Base-by-base conservation (phyloP, 1,139 yeast species). In the Trichomonascaceae sp. region DNA sequence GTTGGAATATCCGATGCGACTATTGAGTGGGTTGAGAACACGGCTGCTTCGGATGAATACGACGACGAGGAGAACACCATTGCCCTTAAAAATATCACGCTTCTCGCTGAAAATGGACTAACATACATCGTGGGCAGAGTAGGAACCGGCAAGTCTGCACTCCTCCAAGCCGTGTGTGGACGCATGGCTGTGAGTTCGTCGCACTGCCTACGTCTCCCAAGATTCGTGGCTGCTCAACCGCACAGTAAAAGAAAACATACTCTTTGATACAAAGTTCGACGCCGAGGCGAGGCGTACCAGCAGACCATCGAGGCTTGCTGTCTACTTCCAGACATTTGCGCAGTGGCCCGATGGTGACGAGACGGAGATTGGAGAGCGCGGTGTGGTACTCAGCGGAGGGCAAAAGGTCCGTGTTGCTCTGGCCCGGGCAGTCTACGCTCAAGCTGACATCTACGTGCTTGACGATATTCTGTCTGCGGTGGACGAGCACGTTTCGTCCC, bases 361-460 rank as follows among this genome's bases (percentile, higher is more conserved):
- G 33, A 81, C 95, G 1, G 71, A 78, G 44, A 93, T 84, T 37
- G 94, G 94, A 34, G 95, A 84, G 56, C 79, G 81, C 50, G 94
- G 95, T 36, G 81, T 84, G 34, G 76, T 93, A 2, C 64, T 84
- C 35, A 78, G 92, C 15, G 94, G 94, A 33, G 95, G 95, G 16
- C 95, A 84, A 55, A 84, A 81, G 60, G 93, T 94, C 0, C 70
- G 95, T 50, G 67, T 84, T 23, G 71, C 89, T 8, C 64, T 84
- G 36, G 94, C 95, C 0, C 69, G 95, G 49, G 93, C 94, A 2
- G 92, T 84, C 2, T 84, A 82, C 50, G 69, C 92, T 4, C 66
- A 93, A 36, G 80, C 93, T 0, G 94, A 84, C 51, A 67, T 84
- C 14, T 80, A 78, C 47, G 57, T 84, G 29, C 59, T 84, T 38